Base-by-base conservation (phyloP, 257 asterid genomes). In the Nicotiana otophora region DNA sequence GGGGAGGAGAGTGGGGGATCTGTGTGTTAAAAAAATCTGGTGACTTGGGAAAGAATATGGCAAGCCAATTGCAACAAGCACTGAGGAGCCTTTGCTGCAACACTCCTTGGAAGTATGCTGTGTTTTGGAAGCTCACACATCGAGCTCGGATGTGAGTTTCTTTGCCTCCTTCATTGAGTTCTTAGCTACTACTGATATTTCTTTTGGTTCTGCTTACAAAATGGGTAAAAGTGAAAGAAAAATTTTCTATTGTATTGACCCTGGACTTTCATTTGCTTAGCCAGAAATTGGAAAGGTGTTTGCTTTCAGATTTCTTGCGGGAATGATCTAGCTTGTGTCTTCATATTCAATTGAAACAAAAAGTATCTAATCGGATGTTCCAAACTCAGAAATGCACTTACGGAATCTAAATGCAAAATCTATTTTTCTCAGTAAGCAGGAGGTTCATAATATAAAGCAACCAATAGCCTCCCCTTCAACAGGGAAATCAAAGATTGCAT, bases 71-170 rank as follows among this genome's bases (percentile, higher is more conserved):
- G 90, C 94, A 89, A 81, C 92, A 84, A 86, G 90, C 91, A 68
- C 87, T 96, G 86, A 90, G 95, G 91, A 81, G 91, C 83, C 91
- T 96, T 77, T 96, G 99, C 86, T 89, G 87, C 80, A 87, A 91
- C 77, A 87, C 94, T 83, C 93, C 90, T 62, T 96, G 99, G 99
- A 90, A 90, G 81, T 94, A 94, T 86, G 97, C 97, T 68, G 94
- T 93, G 85, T 93, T 96, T 84, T 96, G 99, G 99, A 94, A 93
- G 91, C 96, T 94, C 87, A 90, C 88, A 80, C 97, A 93, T 78
- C 93, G 89, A 77, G 81, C 93, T 31, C 92, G 90, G 86, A 92
- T 89, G 99, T 96, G 90, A 93, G 99, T 90, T 81, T 68, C 85
- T 81, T 83, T 72, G 68, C 4, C 67, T 46, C 31, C 28, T 58